These are phyloP conservation scores for Phragmites australis DNA, from an alignment of 176 grass and related monocot species.

Conservation along the genomic window DNA sequence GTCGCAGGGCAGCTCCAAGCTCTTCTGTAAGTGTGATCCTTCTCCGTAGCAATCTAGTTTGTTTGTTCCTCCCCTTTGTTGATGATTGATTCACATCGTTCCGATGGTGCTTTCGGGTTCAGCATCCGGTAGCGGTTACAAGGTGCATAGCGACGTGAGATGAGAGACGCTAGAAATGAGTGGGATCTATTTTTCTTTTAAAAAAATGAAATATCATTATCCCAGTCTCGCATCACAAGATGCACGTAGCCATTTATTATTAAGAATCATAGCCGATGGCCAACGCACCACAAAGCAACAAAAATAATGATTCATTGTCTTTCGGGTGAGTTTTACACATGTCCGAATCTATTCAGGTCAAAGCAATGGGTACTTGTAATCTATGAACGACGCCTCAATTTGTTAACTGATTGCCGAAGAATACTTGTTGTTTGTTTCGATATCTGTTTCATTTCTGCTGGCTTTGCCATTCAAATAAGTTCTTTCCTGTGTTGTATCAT, in stretches of 20 bases:
- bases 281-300: too few species aligned
- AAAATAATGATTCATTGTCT: not conserved
- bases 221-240: too few species aligned
- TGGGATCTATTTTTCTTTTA: too few species aligned
- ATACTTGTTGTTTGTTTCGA: not conserved
- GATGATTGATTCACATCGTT: not conserved
- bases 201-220: too few species aligned
- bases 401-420: slow-evolving; percentile 1
- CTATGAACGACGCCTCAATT: not conserved
- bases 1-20: not conserved
- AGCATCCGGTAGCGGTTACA: too few species aligned
- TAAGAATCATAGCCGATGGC: too few species aligned
- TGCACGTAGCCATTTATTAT: too few species aligned
- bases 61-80: not conserved
- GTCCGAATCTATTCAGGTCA: not conserved
- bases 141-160: not conserved
- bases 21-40: not conserved
- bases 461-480: not conserved
- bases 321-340: slow-evolving; percentile 11
- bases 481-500: slow-evolving; percentile 34
- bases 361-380: not conserved
- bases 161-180: not conserved
- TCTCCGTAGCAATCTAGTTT: not conserved
- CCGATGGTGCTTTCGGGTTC: not conserved
- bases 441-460: not conserved